Conservation (phyloP, 768 basidiomycete genomes). For the Termitomyces sp. region DNA sequence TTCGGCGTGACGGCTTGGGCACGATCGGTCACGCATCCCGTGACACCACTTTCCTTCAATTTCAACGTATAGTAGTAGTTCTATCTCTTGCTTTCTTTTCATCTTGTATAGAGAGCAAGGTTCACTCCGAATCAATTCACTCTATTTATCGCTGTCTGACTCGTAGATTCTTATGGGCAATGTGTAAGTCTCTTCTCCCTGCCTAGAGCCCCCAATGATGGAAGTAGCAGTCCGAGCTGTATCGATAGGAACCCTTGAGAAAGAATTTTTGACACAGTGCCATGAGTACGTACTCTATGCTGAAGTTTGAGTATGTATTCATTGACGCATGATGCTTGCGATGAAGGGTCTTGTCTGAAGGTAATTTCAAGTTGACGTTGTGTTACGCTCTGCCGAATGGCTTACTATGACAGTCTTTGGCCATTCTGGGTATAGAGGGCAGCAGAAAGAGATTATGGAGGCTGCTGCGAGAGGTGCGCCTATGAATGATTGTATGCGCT, state of each 20-base stretch:
- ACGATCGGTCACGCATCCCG: slow-evolving; percentile 23
- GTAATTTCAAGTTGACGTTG: slow-evolving; percentile 3
- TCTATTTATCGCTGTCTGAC: background rate
- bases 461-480: slow-evolving; percentile 60
- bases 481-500: background rate
- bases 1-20: slow-evolving; percentile 4
- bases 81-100: background rate
- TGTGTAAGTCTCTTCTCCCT: background rate
- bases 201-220: background rate
- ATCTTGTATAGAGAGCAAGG: background rate
- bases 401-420: slow-evolving; percentile 54
- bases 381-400: background rate
- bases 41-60: background rate
- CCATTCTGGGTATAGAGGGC: slow-evolving; percentile 66
- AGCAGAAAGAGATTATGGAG: slow-evolving; percentile 73
- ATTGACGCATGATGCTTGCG: background rate
- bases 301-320: background rate
- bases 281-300: background rate
- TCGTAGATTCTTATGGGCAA: background rate
- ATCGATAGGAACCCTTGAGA: background rate
- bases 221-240: background rate
- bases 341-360: slow-evolving; percentile 16
- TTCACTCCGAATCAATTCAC: background rate
- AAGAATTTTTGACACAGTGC: slow-evolving; percentile 1
- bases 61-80: too few relatives aligned